These are phyloP conservation scores for Phytopythium litorale DNA, from an alignment of 352 stramenopile species.

Conservation along the genomic window DNA sequence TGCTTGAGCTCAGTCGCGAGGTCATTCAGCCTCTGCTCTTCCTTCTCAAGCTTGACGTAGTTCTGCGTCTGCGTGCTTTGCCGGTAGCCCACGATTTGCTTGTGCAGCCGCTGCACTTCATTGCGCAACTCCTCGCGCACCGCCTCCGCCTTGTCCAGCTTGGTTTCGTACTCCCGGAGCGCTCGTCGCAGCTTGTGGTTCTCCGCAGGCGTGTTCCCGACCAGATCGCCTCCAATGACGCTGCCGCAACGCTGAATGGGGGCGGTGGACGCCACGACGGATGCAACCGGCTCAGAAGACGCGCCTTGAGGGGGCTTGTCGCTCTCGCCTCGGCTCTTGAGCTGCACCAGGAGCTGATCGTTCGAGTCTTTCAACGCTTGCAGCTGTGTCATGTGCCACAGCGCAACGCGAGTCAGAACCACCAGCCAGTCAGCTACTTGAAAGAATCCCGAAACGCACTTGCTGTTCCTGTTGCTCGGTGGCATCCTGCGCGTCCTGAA, in stretches of 20 bases:
- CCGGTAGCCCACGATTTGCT: slow-evolving; percentile 42
- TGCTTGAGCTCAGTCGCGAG: slow-evolving; percentile 21
- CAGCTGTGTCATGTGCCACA: not conserved
- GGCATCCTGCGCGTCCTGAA: not conserved
- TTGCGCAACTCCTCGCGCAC: slow-evolving; percentile 33
- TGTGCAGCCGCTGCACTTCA: slow-evolving; percentile 44
- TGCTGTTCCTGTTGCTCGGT: slow-evolving; percentile 1
- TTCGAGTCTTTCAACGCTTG: not conserved
- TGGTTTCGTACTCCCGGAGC: slow-evolving; percentile 48
- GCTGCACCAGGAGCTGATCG: not conserved
- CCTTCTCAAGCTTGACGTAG: slow-evolving; percentile 49
- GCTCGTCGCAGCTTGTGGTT: slow-evolving; percentile 48
- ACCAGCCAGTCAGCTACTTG: no score
- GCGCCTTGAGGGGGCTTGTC: no score
- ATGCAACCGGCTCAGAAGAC: no score
- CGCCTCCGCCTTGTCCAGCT: slow-evolving; percentile 38
- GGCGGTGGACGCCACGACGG: not conserved
- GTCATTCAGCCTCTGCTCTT: slow-evolving; percentile 29
- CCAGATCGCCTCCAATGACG: not conserved
- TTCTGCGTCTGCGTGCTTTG: slow-evolving; percentile 51
- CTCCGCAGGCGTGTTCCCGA: slow-evolving; percentile 32
- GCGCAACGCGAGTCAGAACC: not conserved
- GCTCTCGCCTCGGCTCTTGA: not conserved
- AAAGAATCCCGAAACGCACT: not conserved
- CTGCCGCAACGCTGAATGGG: not conserved